Conservation (phyloP, 2,329 filamentous ascomycete genomes). For the Fusarium bulbicola region DNA sequence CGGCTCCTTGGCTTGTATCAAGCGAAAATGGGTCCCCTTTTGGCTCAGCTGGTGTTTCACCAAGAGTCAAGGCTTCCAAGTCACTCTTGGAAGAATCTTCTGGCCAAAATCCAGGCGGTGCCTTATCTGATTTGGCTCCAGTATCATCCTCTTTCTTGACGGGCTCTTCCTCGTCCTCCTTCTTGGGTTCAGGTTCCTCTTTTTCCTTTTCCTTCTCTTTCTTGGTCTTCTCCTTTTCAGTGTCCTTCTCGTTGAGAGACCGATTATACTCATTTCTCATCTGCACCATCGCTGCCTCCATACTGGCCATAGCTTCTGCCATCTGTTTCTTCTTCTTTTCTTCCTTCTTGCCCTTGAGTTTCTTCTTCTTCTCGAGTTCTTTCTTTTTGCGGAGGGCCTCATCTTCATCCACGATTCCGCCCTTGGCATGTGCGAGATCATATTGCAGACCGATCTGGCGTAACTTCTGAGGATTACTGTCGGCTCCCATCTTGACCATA, state of each 20-base stretch:
- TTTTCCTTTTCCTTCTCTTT: slow-evolving; percentile 7
- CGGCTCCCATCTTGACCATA: slow-evolving; percentile 60
- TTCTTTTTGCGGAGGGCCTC: slow-evolving; percentile 44
- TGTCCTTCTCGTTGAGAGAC: slow-evolving; percentile 27
- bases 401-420: slow-evolving; percentile 62
- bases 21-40: slow-evolving; percentile 1
- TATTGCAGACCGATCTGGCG: slow-evolving; percentile 67
- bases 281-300: slow-evolving; percentile 39
- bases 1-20: slow-evolving; percentile 6
- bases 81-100: slow-evolving; percentile 36
- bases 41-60: neutral
- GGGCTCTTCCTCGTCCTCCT: slow-evolving; percentile 10
- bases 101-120: slow-evolving; percentile 29
- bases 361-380: slow-evolving; percentile 41
- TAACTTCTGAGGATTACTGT: slow-evolving; percentile 69
- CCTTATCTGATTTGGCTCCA: slow-evolving; percentile 12
- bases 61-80: slow-evolving; percentile 11
- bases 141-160: slow-evolving; percentile 8
- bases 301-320: slow-evolving; percentile 39
- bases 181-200: neutral
- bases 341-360: slow-evolving; percentile 38
- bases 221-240: slow-evolving; percentile 13
- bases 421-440: slow-evolving; percentile 69
- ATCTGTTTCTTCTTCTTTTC: slow-evolving; percentile 37
- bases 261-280: slow-evolving; percentile 38